Evolutionary conservation across 2,329 filamentous ascomycete species (phyloP).

Genomic region (Phaeosphaeriaceae sp.): DNA sequence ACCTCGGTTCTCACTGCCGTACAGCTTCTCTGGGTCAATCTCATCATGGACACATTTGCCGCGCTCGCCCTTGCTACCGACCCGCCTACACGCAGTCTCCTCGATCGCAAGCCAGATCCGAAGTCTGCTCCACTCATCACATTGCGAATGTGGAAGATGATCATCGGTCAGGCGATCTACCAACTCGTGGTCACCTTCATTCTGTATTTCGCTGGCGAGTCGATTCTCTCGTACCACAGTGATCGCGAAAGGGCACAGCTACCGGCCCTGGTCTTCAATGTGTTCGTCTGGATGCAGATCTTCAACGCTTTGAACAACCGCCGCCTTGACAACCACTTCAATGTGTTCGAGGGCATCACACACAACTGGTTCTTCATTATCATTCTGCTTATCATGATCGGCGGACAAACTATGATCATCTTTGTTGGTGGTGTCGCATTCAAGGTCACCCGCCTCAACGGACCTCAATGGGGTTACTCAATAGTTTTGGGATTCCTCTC

Average conservation of each 20-base stretch:
- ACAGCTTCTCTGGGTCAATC: constrained; percentile 93
- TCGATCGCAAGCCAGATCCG: constrained; percentile 80
- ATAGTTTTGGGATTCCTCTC: constrained; percentile 85
- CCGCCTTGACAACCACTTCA: constrained; percentile 91
- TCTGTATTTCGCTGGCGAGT: constrained; percentile 76
- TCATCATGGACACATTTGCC: constrained; percentile 97
- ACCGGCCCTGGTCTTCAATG: constrained; percentile 91
- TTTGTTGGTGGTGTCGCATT: constrained; percentile 86
- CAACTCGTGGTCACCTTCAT: constrained; percentile 82
- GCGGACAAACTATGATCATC: constrained; percentile 87
- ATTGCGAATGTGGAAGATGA: constrained; percentile 97
- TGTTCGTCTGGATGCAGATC: constrained; percentile 99
- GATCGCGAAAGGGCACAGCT: constrained; percentile 59
- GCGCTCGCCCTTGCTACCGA: constrained; percentile 89
- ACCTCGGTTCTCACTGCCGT: constrained; percentile 84
- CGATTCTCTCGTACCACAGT: constrained; percentile 67
- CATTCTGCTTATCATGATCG: constrained; percentile 88
- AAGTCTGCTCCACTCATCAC: constrained; percentile 82
- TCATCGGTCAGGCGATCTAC: constrained; percentile 89
- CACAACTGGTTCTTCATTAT: constrained; percentile 88
- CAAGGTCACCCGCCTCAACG: constrained; percentile 73
- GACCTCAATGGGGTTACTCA: constrained; percentile 86
- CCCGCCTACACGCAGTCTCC: constrained; percentile 81
- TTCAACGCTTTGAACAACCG: constrained; percentile 99
- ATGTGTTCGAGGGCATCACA: constrained; percentile 88